A percentile compares a stretch with the other conserved stretches of the same genome.
phyloP scores from a whole-genome alignment of 331 rosid species.

The Malus hybrid region DNA sequence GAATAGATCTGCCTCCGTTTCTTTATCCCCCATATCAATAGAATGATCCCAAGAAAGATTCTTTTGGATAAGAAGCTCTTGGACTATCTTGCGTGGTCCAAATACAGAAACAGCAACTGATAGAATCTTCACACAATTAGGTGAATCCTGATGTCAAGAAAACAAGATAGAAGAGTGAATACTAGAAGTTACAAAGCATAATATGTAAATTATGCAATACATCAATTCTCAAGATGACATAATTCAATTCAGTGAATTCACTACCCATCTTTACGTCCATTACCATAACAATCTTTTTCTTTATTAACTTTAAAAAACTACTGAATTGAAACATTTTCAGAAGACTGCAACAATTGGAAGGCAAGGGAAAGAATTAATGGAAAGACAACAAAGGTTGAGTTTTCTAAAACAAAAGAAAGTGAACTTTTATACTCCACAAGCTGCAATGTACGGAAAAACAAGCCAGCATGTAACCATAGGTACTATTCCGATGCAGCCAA shows the following conservation, averaged over 20 bases:
- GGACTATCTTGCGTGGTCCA: constrained; percentile 67
- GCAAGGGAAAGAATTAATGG: background rate
- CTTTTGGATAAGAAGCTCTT: constrained; percentile 43
- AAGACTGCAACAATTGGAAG: background rate
- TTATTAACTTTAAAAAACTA: background rate
- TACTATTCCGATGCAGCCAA: background rate
- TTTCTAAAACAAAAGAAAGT: background rate
- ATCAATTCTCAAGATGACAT: background rate
- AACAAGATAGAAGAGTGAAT: constrained; percentile 9
- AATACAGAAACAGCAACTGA: constrained; percentile 61
- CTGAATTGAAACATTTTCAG: background rate
- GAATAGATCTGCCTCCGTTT: constrained; percentile 39
- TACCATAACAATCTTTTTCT: background rate
- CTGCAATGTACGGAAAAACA: background rate
- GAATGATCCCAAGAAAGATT: constrained; percentile 29
- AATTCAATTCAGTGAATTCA: background rate
- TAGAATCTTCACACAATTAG: constrained; percentile 55
- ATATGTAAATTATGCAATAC: background rate
- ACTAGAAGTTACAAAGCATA: background rate
- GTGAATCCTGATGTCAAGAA: constrained; percentile 57
- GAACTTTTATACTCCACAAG: background rate
- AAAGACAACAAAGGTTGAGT: background rate
- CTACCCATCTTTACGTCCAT: background rate
- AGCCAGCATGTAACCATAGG: background rate
- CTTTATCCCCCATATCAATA: constrained; percentile 25